These are phyloP conservation scores for Trametes elegans DNA, from an alignment of 768 basidiomycete genomes.

Conservation along the genomic window DNA sequence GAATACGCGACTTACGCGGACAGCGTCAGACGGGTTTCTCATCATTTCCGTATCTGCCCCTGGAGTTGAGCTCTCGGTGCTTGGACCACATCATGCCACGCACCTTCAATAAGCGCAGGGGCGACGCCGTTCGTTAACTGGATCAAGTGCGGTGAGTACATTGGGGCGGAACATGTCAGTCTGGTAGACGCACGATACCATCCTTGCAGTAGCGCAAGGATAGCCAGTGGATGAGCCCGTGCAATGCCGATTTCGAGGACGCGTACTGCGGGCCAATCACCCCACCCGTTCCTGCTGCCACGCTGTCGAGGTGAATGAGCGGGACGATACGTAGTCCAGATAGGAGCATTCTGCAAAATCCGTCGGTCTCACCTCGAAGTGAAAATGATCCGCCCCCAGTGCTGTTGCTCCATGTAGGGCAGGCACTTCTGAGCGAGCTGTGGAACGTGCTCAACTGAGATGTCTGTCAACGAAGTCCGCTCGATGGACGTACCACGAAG, in stretches of 20 bases:
- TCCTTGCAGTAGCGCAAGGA: constrained; percentile 47
- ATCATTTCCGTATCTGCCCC: constrained; percentile 47
- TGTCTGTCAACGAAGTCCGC: not conserved
- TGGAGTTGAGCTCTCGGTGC: not conserved
- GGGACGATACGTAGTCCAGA: too few relatives aligned
- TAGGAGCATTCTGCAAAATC: too few relatives aligned
- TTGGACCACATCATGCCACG: not conserved
- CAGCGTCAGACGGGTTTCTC: constrained; percentile 36
- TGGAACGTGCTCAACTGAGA: not conserved
- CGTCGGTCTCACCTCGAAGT: constrained; percentile 42
- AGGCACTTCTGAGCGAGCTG: constrained; percentile 52
- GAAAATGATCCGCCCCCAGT: constrained; percentile 50
- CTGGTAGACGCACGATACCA: constrained; percentile 44
- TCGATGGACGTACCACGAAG: constrained; percentile 42
- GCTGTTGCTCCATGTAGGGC: constrained; percentile 47
- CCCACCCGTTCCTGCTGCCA: constrained; percentile 52
- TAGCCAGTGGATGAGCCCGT: constrained; percentile 56
- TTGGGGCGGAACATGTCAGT: not conserved
- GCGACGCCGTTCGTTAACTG: constrained; percentile 54
- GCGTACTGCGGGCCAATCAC: constrained; percentile 58
- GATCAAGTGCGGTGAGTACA: too few relatives aligned
- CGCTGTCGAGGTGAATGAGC: too few relatives aligned
- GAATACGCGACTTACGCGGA: constrained; percentile 28
- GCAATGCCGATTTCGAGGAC: constrained; percentile 53
- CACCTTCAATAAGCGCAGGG: constrained; percentile 49